Base-by-base conservation (phyloP, 2,329 filamentous ascomycete genomes). In the Cladophialophora psammophila region DNA sequence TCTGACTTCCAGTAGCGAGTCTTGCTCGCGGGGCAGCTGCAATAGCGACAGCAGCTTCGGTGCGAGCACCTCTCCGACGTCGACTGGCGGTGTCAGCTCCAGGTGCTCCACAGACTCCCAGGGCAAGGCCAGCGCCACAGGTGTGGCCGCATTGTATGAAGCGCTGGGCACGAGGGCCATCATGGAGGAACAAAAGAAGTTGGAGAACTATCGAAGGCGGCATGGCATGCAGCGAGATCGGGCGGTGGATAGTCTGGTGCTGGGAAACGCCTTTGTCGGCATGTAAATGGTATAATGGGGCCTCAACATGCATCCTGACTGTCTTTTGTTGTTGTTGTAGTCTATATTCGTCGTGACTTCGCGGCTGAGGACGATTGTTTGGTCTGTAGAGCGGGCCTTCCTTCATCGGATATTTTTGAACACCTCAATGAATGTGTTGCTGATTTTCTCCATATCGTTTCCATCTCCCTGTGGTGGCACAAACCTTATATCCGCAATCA, bases 401-500 rank as follows among this genome's bases (percentile, higher is more conserved):
- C 26, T 26, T 26, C 26, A 26, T 26, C 26, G 26, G 26, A 26
- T 26, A 26, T 26, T 2, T 26, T 26, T 26, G 26, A 26, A 3
- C 26, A 26, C 26, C 26, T 26, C 26, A 26, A 26, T 26, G 26
- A 26, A 26, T 26, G 26, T 26, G 26, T 26, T 26, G 26, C 26
- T 26, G 26, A 26, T 26, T 26, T 26, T 26, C 26, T 2, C 26
- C 26, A 26, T 26, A 26, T 26, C 26, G 26, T 26, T 26, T 3
- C 26, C 3, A 26, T 26, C 3, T 26, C 26, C 26, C 26, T 26
- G 26, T 26, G 3, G 26, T 26, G 26, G 26, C 26, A 26, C 26
- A 26, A 26, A 26, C 26, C 26, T 26, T 26, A 3, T 3, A 2
- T 26, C 26, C 26, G 26, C 26, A 32, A 32, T 68, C 60, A 72